Percentiles rank a stretch among this genome's conserved stretches.
phyloP scores from a whole-genome alignment of 306 rosid genomes.

The Malus asiatica region DNA sequence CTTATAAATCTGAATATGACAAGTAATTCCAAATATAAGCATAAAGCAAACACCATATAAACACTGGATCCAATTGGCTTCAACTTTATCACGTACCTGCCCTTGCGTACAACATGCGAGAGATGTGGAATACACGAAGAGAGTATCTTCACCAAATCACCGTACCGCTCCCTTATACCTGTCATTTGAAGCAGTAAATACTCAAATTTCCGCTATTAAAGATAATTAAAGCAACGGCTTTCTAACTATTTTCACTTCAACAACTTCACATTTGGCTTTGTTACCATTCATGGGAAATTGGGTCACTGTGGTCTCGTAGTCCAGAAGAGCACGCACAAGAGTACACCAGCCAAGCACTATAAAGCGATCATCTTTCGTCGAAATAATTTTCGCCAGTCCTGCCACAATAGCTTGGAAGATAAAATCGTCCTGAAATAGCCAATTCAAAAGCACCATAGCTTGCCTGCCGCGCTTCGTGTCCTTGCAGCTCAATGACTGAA shows the following conservation, averaged over 20 bases:
- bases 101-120: slow-evolving; percentile 37
- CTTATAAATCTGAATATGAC: neutral
- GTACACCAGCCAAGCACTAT: slow-evolving; percentile 79
- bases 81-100: slow-evolving; percentile 45
- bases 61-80: neutral
- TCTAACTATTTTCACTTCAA: neutral
- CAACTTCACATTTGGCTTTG: neutral
- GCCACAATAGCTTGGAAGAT: slow-evolving; percentile 42
- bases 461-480: slow-evolving; percentile 59
- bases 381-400: slow-evolving; percentile 44
- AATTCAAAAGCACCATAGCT: slow-evolving; percentile 54
- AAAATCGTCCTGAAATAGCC: slow-evolving; percentile 72
- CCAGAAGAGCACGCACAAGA: slow-evolving; percentile 53
- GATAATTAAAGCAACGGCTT: neutral
- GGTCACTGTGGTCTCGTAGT: slow-evolving; percentile 35
- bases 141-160: slow-evolving; percentile 51
- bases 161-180: slow-evolving; percentile 65
- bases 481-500: slow-evolving; percentile 55
- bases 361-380: slow-evolving; percentile 56
- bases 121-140: slow-evolving; percentile 44
- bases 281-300: slow-evolving; percentile 50
- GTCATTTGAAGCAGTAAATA: neutral
- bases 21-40: neutral
- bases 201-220: neutral
- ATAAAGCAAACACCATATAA: neutral